phyloP scores from a whole-genome alignment of 2,329 filamentous ascomycete genomes.

The Pseudogymnoascus sp. region DNA sequence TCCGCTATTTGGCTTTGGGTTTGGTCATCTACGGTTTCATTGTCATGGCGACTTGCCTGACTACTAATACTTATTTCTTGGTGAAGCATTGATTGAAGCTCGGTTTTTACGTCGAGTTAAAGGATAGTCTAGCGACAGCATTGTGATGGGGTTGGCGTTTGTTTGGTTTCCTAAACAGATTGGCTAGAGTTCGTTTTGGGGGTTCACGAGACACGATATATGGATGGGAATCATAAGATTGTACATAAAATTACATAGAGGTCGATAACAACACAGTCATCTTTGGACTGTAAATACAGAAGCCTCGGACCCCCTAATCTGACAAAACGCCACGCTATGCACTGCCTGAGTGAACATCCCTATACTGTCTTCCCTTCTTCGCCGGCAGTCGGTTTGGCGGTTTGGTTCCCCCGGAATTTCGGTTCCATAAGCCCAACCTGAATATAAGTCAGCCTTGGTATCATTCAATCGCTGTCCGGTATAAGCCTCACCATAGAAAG shows the following conservation, averaged over 20 bases:
- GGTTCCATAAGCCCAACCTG: slow-evolving; percentile 28
- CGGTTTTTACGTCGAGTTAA: neutral
- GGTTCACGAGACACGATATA: slow-evolving; percentile 1
- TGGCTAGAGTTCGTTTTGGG: neutral
- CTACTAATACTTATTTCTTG: slow-evolving; percentile 76
- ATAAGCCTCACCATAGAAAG: slow-evolving; percentile 60
- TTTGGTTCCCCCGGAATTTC: slow-evolving; percentile 19
- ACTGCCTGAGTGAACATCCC: slow-evolving; percentile 7
- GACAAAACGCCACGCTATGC: slow-evolving; percentile 14
- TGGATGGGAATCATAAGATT: slow-evolving; percentile 7
- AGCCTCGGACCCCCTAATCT: neutral
- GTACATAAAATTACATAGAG: slow-evolving; percentile 11
- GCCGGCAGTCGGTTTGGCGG: slow-evolving; percentile 5
- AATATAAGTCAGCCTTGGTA: neutral
- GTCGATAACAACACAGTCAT: slow-evolving; percentile 6
- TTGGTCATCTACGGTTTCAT: slow-evolving; percentile 75
- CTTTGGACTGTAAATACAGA: slow-evolving; percentile 6
- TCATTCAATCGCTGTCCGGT: neutral
- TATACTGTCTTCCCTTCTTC: slow-evolving; percentile 7
- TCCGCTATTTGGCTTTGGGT: slow-evolving; percentile 66
- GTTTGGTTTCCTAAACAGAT: neutral
- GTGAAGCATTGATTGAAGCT: slow-evolving; percentile 20
- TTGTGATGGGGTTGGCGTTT: slow-evolving; percentile 18
- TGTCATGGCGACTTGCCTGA: slow-evolving; percentile 84
- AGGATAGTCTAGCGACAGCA: slow-evolving; percentile 13